Percentiles rank a stretch among this genome's conserved stretches.
phyloP scores from a whole-genome alignment of 495 filamentous ascomycete species.

The Tuber borchii region DNA sequence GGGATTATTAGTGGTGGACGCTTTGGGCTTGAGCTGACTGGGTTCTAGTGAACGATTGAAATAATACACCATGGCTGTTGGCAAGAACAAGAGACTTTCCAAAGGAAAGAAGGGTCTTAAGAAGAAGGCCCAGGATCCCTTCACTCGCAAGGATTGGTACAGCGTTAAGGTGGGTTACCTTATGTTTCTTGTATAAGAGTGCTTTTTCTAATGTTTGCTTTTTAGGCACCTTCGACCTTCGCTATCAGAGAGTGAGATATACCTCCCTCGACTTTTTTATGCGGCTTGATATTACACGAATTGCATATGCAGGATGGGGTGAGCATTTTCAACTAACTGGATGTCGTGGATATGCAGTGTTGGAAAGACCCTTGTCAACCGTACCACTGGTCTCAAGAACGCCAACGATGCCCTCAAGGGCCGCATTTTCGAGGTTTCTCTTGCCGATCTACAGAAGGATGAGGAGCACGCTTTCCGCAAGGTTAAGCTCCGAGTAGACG shows the following conservation, averaged over 20 bases:
- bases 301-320: background rate
- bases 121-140: slow-evolving; percentile 97
- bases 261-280: slow-evolving; percentile 13
- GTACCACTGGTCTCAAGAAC: slow-evolving; percentile 98
- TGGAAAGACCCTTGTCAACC: slow-evolving; percentile 98
- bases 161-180: slow-evolving; percentile 82
- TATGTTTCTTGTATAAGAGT: slow-evolving; percentile 87
- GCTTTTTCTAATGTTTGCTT: slow-evolving; percentile 39
- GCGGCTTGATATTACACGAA: slow-evolving; percentile 11
- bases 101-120: slow-evolving; percentile 99
- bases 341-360: slow-evolving; percentile 55
- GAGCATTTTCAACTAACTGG: slow-evolving; percentile 16
- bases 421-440: slow-evolving; percentile 95
- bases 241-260: slow-evolving; percentile 83
- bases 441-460: slow-evolving; percentile 98
- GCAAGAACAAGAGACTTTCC: slow-evolving; percentile 99
- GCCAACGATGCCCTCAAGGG: slow-evolving; percentile 98
- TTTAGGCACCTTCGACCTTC: slow-evolving; percentile 89
- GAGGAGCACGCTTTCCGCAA: slow-evolving; percentile 99
- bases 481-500: slow-evolving; percentile 96
- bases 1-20: slow-evolving; percentile 2
- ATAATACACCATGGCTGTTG: slow-evolving; percentile 45
- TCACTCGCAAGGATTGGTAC: slow-evolving; percentile 98
- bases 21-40: slow-evolving; percentile 18
- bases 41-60: slow-evolving; percentile 26